Conservation (phyloP, 805 yeast genomes). For the Metschnikowia amazonensis region DNA sequence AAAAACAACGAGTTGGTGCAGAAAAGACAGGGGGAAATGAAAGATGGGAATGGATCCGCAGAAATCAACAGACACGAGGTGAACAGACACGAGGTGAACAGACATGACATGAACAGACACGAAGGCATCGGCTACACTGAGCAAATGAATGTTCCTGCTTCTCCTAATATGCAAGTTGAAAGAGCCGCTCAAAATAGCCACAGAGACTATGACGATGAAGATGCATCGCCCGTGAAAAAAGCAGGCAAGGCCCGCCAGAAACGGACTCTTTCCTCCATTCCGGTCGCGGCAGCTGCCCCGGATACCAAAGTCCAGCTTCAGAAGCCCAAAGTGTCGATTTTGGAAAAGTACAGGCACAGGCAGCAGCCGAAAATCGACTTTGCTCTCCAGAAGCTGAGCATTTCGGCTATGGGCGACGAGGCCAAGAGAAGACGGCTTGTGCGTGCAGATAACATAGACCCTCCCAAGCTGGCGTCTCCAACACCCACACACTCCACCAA, state of each 20-base stretch:
- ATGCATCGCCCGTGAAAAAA: constrained; percentile 34
- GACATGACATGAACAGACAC: background rate
- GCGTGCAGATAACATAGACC: constrained; percentile 21
- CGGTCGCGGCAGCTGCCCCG: constrained; percentile 11
- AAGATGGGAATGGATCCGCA: too few species aligned
- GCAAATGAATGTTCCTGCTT: too few species aligned
- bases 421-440: constrained; percentile 36
- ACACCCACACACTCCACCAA: background rate
- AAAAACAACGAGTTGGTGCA: constrained; percentile 3
- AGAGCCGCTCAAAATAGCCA: too few species aligned
- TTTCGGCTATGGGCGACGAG: constrained; percentile 20
- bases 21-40: background rate
- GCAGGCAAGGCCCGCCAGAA: constrained; percentile 31
- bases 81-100: background rate
- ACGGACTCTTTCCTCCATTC: constrained; percentile 10
- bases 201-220: constrained; percentile 28
- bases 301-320: constrained; percentile 38
- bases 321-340: constrained; percentile 39
- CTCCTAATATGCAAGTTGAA: too few species aligned
- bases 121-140: too few species aligned
- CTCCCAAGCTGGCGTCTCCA: background rate
- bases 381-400: constrained; percentile 15
- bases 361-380: constrained; percentile 34
- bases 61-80: too few species aligned
- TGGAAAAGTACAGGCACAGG: constrained; percentile 38